phyloP scores from a whole-genome alignment of 257 asterid species.

The Solanum habrochaites region DNA sequence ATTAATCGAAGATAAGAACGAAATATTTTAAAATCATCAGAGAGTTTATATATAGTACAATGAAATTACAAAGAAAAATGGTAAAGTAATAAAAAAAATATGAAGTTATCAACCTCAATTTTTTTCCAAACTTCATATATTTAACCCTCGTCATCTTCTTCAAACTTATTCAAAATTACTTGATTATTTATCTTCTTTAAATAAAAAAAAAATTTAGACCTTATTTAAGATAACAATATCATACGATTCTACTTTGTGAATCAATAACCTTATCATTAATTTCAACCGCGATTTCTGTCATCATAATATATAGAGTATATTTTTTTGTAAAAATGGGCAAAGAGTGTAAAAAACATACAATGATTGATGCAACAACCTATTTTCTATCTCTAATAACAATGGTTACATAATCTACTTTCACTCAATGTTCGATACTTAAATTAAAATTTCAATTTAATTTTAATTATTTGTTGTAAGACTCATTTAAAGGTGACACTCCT shows the following conservation, averaged over 20 bases:
- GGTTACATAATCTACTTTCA: neutral
- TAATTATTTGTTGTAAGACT: accelerated
- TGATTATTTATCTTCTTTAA: neutral
- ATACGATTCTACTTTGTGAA: no score
- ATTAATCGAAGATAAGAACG: neutral
- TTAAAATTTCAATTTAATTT: no score
- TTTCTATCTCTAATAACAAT: neutral
- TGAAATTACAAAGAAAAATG: no score
- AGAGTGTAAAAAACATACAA: neutral
- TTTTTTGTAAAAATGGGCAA: neutral
- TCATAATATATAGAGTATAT: no score
- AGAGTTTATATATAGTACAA: neutral
- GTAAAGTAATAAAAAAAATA: neutral
- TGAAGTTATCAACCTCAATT: neutral
- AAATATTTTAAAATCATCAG: neutral
- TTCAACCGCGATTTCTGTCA: no score
- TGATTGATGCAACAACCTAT: neutral
- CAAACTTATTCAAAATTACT: neutral
- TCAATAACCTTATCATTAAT: neutral
- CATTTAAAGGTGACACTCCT: accelerated
- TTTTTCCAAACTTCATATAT: no score
- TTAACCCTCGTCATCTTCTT: neutral
- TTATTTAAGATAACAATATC: no score
- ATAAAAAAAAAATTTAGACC: no score
- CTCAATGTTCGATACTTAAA: accelerated